Evolutionary conservation across 768 basidiomycete species (phyloP).

Genomic region (Termitomyces sp.): DNA sequence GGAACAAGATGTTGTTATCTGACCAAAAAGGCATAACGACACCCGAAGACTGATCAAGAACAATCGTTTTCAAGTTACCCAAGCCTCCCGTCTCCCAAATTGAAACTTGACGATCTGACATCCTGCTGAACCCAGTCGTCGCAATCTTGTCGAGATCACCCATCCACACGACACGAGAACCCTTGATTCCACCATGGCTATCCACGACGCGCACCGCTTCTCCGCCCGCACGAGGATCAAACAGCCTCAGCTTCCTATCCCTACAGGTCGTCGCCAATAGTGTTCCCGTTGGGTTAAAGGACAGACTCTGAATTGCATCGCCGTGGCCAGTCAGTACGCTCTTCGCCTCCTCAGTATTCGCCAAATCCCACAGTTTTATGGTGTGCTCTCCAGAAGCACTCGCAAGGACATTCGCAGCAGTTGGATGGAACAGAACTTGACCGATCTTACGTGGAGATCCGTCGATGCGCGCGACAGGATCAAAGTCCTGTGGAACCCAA

Average conservation of each 20-base stretch:
- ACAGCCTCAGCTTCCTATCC: slow-evolving; percentile 89
- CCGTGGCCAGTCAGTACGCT: slow-evolving; percentile 68
- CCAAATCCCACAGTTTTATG: slow-evolving; percentile 91
- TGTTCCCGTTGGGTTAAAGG: slow-evolving; percentile 80
- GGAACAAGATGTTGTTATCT: slow-evolving; percentile 88
- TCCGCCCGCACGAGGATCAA: slow-evolving; percentile 80
- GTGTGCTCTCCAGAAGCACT: slow-evolving; percentile 79
- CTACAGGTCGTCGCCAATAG: slow-evolving; percentile 86
- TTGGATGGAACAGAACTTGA: slow-evolving; percentile 92
- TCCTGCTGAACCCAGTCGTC: slow-evolving; percentile 95
- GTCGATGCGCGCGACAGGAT: slow-evolving; percentile 79
- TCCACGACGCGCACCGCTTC: slow-evolving; percentile 83
- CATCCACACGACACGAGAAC: slow-evolving; percentile 86
- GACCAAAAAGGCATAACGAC: slow-evolving; percentile 98
- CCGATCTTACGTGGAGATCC: slow-evolving; percentile 87
- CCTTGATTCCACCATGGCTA: slow-evolving; percentile 92
- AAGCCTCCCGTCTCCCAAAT: slow-evolving; percentile 88
- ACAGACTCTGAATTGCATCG: slow-evolving; percentile 84
- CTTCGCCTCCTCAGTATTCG: slow-evolving; percentile 62
- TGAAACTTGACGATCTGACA: slow-evolving; percentile 89
- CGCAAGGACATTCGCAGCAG: slow-evolving; percentile 83
- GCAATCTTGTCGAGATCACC: slow-evolving; percentile 85
- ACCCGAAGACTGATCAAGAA: slow-evolving; percentile 87
- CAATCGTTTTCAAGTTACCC: slow-evolving; percentile 70
- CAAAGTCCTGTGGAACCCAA: slow-evolving; percentile 82